Conservation (phyloP, 345 rosid genomes). For the Psidium guajava region DNA sequence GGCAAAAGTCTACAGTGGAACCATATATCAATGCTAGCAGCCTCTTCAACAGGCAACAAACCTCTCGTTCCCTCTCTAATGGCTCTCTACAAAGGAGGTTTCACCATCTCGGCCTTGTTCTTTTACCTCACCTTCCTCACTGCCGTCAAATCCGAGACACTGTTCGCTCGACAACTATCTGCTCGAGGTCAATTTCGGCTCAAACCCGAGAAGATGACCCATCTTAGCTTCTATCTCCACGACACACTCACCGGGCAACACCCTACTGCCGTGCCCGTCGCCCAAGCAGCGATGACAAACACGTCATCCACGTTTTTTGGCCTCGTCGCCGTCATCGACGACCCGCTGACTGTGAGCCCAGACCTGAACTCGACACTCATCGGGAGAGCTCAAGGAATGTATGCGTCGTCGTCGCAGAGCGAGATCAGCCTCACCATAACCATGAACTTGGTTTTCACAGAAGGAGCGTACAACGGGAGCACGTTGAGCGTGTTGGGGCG, state of each 20-base stretch:
- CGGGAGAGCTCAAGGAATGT: constrained; percentile 19
- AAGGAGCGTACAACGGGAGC: constrained; percentile 19
- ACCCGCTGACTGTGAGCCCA: constrained; percentile 5
- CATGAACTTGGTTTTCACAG: constrained; percentile 7
- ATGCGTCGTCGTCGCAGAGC: constrained; percentile 3
- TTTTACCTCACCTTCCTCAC: neutral
- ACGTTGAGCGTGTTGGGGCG: constrained; percentile 10
- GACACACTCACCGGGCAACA: constrained; percentile 12
- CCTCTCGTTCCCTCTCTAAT: neutral
- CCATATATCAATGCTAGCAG: neutral
- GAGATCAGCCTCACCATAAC: neutral
- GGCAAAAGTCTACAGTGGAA: too few relatives aligned
- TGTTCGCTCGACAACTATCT: neutral
- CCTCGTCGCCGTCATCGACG: neutral
- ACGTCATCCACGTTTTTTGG: neutral
- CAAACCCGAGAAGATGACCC: constrained; percentile 20
- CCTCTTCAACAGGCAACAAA: neutral
- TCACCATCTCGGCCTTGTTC: neutral
- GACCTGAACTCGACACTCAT: constrained; percentile 7
- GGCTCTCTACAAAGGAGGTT: neutral
- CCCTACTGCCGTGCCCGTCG: constrained; percentile 14
- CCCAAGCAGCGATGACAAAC: constrained; percentile 1
- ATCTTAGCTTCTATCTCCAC: constrained; percentile 29
- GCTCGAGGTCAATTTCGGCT: neutral
- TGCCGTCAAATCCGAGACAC: neutral